Evolutionary conservation across 495 filamentous ascomycete genomes (phyloP).

Genomic region (Sphaerosporella brunnea): DNA sequence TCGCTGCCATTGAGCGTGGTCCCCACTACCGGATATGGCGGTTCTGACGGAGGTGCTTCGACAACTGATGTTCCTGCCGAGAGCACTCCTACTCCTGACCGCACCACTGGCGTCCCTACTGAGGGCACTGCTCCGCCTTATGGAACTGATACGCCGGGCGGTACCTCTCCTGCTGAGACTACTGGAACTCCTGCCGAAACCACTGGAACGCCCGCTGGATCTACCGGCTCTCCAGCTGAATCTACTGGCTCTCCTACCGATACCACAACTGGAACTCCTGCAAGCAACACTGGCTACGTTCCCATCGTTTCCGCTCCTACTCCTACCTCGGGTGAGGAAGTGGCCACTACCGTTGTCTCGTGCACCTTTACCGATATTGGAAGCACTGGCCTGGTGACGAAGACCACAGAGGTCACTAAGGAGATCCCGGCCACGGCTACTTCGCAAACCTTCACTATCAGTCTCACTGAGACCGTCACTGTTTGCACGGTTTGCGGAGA

Average conservation of each 20-base stretch:
- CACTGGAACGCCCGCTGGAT: neutral
- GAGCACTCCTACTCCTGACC: neutral
- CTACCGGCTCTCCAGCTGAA: neutral
- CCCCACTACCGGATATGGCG: neutral
- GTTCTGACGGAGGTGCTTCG: neutral
- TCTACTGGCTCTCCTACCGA: neutral
- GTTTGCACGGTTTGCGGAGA: constrained; percentile 5
- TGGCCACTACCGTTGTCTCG: neutral
- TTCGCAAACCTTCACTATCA: neutral
- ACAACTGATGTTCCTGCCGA: neutral
- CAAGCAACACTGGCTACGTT: neutral
- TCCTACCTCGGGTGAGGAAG: neutral
- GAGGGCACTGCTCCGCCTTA: neutral
- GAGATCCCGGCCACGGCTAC: constrained; percentile 5
- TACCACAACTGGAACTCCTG: neutral
- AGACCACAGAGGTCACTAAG: neutral
- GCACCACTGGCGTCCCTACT: neutral
- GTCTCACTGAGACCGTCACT: constrained; percentile 1
- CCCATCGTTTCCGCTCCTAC: neutral
- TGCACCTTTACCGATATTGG: constrained; percentile 1
- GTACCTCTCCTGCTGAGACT: neutral
- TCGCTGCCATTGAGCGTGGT: neutral
- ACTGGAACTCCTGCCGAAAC: neutral
- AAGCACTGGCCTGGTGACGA: neutral
- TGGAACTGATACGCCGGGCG: neutral